These are phyloP conservation scores for Rhynchospora breviuscula DNA, from an alignment of 176 grass and related monocot species.

Conservation along the genomic window DNA sequence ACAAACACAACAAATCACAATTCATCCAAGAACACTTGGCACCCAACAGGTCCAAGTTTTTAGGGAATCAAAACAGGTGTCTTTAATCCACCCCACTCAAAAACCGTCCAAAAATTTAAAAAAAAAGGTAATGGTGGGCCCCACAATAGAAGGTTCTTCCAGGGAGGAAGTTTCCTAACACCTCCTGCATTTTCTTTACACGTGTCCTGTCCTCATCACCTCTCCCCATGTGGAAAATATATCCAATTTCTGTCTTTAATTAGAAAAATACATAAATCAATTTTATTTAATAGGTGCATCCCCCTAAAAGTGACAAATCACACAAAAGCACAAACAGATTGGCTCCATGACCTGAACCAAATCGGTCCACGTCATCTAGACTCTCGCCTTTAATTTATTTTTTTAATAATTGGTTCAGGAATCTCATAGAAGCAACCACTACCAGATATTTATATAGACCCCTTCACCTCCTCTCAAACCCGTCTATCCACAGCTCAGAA, in stretches of 20 bases:
- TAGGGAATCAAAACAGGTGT: constrained; percentile 10
- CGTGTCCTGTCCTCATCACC: not conserved
- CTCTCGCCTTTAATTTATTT: not conserved
- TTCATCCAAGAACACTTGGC: not conserved
- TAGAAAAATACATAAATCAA: too few species aligned
- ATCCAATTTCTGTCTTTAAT: constrained; percentile 1
- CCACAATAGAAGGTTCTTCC: not conserved
- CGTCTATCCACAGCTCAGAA: not conserved
- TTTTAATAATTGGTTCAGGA: not conserved
- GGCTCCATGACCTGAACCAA: not conserved
- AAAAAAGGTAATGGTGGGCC: not conserved
- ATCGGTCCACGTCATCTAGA: constrained; percentile 1
- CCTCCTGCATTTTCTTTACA: not conserved
- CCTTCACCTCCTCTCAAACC: not conserved
- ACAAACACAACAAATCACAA: not conserved
- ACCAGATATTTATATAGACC: constrained; percentile 21
- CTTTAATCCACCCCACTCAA: not conserved
- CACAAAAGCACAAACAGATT: not conserved
- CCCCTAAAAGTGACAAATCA: not conserved
- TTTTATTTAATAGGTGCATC: not conserved
- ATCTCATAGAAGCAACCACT: not conserved
- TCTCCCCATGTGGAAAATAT: not conserved
- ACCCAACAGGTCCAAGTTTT: not conserved
- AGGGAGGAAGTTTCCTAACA: constrained; percentile 5
- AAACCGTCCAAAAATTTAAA: not conserved